Conservation (phyloP, 768 basidiomycete genomes). For the Suillus tomentosus region DNA sequence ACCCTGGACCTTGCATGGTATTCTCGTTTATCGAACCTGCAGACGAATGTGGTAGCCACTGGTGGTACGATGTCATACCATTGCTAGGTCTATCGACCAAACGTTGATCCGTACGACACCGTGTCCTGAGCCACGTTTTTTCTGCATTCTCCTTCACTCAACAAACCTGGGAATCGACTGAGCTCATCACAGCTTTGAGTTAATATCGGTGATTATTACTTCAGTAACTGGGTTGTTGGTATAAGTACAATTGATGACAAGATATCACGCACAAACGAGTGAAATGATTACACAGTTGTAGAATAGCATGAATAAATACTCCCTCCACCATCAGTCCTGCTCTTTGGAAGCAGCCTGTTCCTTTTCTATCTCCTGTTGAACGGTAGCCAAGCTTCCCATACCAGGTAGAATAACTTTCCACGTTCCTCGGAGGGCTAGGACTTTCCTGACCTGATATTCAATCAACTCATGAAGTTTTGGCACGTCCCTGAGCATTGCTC, state of each 20-base stretch:
- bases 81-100: neutral
- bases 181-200: neutral
- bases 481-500: slow-evolving; percentile 96
- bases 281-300: slow-evolving; percentile 1
- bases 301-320: neutral
- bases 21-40: slow-evolving; percentile 29
- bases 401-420: slow-evolving; percentile 75
- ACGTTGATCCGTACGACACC: neutral
- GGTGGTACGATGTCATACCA: neutral
- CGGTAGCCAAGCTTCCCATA: slow-evolving; percentile 40
- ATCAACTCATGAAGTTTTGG: slow-evolving; percentile 97
- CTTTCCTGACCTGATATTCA: slow-evolving; percentile 74
- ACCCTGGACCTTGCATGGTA: slow-evolving; percentile 6
- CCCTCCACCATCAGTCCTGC: neutral
- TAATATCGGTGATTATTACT: neutral
- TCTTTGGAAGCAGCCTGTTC: slow-evolving; percentile 23
- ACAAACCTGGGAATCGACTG: neutral
- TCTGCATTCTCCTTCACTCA: slow-evolving; percentile 21
- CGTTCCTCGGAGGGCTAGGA: slow-evolving; percentile 57
- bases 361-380: slow-evolving; percentile 29
- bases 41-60: neutral
- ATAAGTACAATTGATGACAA: slow-evolving; percentile 2
- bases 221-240: slow-evolving; percentile 4
- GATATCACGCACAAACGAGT: neutral
- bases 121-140: neutral